A percentile compares a stretch with the other conserved stretches of the same genome.
These are phyloP conservation scores for Tinospora cordifolia DNA, from an alignment of 164 flowering plant genomes.

Conservation along the genomic window DNA sequence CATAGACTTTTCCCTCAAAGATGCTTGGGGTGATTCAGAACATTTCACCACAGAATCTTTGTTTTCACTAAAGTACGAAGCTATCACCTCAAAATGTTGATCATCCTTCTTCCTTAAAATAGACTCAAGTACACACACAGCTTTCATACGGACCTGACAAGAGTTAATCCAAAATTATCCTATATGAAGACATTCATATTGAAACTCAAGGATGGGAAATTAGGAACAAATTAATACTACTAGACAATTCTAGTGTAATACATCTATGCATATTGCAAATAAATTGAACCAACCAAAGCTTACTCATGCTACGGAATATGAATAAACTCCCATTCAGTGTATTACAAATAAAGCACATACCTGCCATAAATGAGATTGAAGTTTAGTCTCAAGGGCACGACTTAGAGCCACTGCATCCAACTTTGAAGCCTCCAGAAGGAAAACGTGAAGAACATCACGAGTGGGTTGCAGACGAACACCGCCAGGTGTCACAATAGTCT, in stretches of 20 bases:
- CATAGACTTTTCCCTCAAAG: slow-evolving; percentile 76
- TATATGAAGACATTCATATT: not conserved
- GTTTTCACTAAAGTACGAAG: slow-evolving; percentile 68
- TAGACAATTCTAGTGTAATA: too few relatives aligned
- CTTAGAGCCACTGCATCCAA: slow-evolving; percentile 69
- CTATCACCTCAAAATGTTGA: slow-evolving; percentile 45
- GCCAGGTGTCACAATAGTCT: slow-evolving; percentile 82
- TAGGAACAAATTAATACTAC: too few relatives aligned
- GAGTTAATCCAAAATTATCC: not conserved
- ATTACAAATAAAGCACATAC: slow-evolving; percentile 33
- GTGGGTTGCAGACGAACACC: slow-evolving; percentile 96
- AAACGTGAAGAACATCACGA: slow-evolving; percentile 81
- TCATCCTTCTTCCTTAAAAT: slow-evolving; percentile 77
- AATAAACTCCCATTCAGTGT: not conserved
- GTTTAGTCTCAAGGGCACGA: slow-evolving; percentile 74
- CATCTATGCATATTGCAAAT: too few relatives aligned
- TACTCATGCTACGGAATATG: not conserved
- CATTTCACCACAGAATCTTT: slow-evolving; percentile 56
- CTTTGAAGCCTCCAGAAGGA: slow-evolving; percentile 77
- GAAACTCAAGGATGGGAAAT: not conserved
- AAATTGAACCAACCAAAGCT: not conserved
- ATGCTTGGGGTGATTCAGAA: slow-evolving; percentile 88
- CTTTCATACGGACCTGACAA: slow-evolving; percentile 82
- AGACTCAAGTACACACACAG: slow-evolving; percentile 85
- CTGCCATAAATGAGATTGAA: slow-evolving; percentile 90